phyloP scores from a whole-genome alignment of 2,329 filamentous ascomycete genomes.

The Sarocladium brachiariae region DNA sequence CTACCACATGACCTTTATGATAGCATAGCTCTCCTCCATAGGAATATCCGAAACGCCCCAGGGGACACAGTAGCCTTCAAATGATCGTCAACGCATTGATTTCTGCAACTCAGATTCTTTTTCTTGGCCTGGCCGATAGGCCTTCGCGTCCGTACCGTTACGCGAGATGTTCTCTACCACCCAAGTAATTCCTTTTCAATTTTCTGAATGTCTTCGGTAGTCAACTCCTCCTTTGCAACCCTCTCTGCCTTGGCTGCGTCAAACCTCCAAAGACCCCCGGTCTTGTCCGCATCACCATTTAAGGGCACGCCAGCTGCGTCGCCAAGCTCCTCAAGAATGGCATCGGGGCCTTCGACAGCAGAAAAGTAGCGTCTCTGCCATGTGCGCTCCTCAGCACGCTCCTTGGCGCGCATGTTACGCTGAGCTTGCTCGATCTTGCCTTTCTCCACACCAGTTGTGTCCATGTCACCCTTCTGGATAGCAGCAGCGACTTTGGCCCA shows the following conservation, averaged over 20 bases:
- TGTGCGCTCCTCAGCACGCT: slow-evolving; percentile 63
- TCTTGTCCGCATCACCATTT: slow-evolving; percentile 52
- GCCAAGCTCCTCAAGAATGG: slow-evolving; percentile 38
- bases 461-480: slow-evolving; percentile 78
- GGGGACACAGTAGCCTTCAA: no score
- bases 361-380: slow-evolving; percentile 87
- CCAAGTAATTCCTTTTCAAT: slow-evolving; percentile 40
- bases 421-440: slow-evolving; percentile 85
- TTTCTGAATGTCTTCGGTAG: slow-evolving; percentile 31
- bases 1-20: no score
- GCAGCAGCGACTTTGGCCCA: slow-evolving; percentile 81
- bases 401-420: slow-evolving; percentile 63
- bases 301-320: slow-evolving; percentile 37
- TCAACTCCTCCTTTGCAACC: slow-evolving; percentile 29
- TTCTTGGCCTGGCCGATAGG: no score
- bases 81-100: no score
- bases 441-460: slow-evolving; percentile 71
- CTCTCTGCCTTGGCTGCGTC: slow-evolving; percentile 40
- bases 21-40: no score
- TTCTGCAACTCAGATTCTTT: no score
- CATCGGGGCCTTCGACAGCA: slow-evolving; percentile 36
- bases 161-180: slow-evolving; percentile 20
- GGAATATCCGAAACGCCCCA: no score
- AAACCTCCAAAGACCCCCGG: slow-evolving; percentile 54
- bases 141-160: no score